Evolutionary conservation across 2,329 filamentous ascomycete genomes (phyloP).

Genomic region (Fusarium annulatum): DNA sequence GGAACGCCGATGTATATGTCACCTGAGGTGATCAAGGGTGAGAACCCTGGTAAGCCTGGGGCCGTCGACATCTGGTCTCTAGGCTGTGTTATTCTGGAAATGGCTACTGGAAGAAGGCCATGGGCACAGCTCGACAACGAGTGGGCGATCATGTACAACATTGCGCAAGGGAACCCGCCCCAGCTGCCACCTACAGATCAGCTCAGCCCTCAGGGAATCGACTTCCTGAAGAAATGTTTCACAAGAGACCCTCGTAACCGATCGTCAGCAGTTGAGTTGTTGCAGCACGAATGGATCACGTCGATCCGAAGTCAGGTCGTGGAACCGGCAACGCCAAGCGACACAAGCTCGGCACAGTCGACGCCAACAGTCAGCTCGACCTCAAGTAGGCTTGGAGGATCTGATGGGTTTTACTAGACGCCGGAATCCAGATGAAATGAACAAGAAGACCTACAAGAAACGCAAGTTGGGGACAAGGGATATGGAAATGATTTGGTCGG

Average conservation of each 20-base stretch:
- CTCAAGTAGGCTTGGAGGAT: conserved; percentile 47
- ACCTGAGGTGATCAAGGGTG: conserved; percentile 95
- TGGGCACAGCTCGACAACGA: conserved; percentile 98
- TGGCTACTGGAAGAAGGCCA: conserved; percentile 93
- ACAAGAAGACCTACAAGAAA: neutral
- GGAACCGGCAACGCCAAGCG: conserved; percentile 72
- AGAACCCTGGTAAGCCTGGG: conserved; percentile 81
- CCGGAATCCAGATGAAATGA: neutral
- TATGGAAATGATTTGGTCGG: conserved; percentile 17
- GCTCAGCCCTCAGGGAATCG: conserved; percentile 83
- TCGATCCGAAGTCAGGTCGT: conserved; percentile 73
- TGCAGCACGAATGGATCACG: conserved; percentile 93
- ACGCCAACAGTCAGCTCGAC: conserved; percentile 47
- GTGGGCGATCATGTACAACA: conserved; percentile 99
- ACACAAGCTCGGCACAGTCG: conserved; percentile 57
- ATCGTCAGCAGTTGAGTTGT: conserved; percentile 84
- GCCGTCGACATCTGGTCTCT: conserved; percentile 96
- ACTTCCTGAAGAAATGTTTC: conserved; percentile 91
- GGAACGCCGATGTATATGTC: conserved; percentile 99
- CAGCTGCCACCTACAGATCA: conserved; percentile 85
- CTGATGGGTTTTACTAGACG: conserved; percentile 48
- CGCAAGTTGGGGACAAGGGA: neutral
- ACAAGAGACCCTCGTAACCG: conserved; percentile 82
- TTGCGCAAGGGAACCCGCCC: conserved; percentile 94
- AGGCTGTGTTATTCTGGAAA: conserved; percentile 95